phyloP scores from a whole-genome alignment of 2,329 filamentous ascomycete species.

The Exophiala sp. region DNA sequence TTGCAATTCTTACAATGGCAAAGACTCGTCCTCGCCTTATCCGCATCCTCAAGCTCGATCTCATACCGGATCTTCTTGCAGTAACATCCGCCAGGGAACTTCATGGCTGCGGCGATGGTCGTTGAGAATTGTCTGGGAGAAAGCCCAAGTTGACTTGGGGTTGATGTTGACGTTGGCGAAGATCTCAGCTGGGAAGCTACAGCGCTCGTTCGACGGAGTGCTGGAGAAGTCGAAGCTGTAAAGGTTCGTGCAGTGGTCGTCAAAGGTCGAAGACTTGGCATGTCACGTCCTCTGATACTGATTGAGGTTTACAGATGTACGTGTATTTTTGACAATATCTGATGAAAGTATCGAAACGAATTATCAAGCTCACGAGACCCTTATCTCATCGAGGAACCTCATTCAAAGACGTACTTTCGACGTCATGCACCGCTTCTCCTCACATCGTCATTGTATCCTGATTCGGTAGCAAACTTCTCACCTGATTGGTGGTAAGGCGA shows the following conservation, averaged over 20 bases:
- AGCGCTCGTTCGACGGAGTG: background rate
- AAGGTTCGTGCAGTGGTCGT: background rate
- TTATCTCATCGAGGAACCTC: background rate
- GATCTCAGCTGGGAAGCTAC: background rate
- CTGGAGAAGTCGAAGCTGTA: background rate
- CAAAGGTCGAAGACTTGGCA: background rate
- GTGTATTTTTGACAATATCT: background rate
- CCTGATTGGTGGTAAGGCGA: background rate
- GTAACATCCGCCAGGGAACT: slow-evolving; percentile 39
- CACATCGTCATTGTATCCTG: background rate
- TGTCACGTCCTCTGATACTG: background rate
- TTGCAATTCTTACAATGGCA: slow-evolving; percentile 56
- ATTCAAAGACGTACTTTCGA: background rate
- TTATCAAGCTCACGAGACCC: background rate
- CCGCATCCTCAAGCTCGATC: slow-evolving; percentile 43
- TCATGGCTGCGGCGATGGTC: slow-evolving; percentile 3
- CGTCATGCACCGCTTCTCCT: slow-evolving; percentile 3
- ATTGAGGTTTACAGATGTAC: background rate
- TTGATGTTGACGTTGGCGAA: background rate
- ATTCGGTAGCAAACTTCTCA: background rate
- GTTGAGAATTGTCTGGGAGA: background rate
- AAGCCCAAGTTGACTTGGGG: background rate
- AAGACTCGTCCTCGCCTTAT: slow-evolving; percentile 50
- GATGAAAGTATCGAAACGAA: background rate
- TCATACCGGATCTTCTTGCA: slow-evolving; percentile 49